Conservation (phyloP, 306 rosid species). For the Vicia villosa region DNA sequence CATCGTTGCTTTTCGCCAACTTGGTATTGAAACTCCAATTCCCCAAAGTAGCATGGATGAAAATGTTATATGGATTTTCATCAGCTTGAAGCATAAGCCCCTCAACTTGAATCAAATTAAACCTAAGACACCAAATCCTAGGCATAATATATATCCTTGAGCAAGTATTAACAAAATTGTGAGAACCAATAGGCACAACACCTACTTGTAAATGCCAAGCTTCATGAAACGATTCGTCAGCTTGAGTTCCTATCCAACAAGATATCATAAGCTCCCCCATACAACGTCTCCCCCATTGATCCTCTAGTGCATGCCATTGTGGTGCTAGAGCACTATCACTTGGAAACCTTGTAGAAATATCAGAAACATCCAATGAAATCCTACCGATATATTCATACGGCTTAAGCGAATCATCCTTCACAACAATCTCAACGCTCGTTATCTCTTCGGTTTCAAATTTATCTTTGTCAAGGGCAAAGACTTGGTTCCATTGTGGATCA, state of each 20-base stretch:
- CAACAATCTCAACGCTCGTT: slow-evolving; percentile 26
- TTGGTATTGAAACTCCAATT: slow-evolving; percentile 28
- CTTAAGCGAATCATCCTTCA: slow-evolving; percentile 14
- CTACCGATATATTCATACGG: slow-evolving; percentile 5
- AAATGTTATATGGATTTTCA: slow-evolving; percentile 18
- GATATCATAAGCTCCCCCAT: slow-evolving; percentile 44
- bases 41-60: slow-evolving; percentile 44
- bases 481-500: slow-evolving; percentile 45
- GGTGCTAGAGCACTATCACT: slow-evolving; percentile 39
- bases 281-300: slow-evolving; percentile 12
- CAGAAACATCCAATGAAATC: slow-evolving; percentile 22
- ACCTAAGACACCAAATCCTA: slow-evolving; percentile 44
- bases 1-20: slow-evolving; percentile 15
- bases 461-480: slow-evolving; percentile 41
- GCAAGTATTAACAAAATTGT: slow-evolving; percentile 12
- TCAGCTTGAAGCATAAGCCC: slow-evolving; percentile 31
- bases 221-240: slow-evolving; percentile 39
- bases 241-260: slow-evolving; percentile 50
- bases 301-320: slow-evolving; percentile 31
- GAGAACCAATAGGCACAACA: not conserved
- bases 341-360: slow-evolving; percentile 37
- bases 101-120: slow-evolving; percentile 34
- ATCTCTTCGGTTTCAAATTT: slow-evolving; percentile 16
- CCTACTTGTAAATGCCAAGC: slow-evolving; percentile 39
- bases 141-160: slow-evolving; percentile 38